Base-by-base conservation (phyloP, 768 basidiomycete genomes). In the Russula emetica region DNA sequence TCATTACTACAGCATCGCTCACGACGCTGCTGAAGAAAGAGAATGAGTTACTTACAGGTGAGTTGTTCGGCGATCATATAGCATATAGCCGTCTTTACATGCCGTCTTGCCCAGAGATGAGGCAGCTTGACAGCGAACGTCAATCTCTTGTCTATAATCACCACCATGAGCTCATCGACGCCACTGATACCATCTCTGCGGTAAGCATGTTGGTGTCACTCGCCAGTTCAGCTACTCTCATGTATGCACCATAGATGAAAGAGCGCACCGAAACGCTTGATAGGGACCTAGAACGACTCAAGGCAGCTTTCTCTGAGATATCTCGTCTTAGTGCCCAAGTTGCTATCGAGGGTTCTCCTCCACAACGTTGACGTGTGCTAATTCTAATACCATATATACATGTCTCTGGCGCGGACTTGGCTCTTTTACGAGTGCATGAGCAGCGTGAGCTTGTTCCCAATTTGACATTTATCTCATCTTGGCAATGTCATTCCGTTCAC, bases 111-210 rank as follows among this genome's bases (percentile, higher is more conserved):
- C 24, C 50, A 94, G 94, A 96, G 74, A 95, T 97, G 63, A 81
- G 90, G 36, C 84, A 92, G 66, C 76, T 97, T 16, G 92, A 96
- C 61, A 85, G 88, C 70, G 94, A 96, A 70, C 79, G 92, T 26
- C 94, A 97, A 74, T 88, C 90, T 10, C 78, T 97, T 50, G 94
- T 97, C 13, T 97, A 97, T 72, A 94, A 95, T 69, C 94, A 95
- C 71, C 94, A 97, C 70, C 92, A 94, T 63, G 94, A 97, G 68
- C 85, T 97, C 22, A 94, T 97, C 56, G 91, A 92, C 1, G 94
- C 94, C 3, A 92, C 88, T 63, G 91, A 94, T 70, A 96, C 94
- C 10, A 96, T 97, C 67, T 85, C 87, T 64, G 85, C 87, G 6
- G 92, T 94, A 74, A 22, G 85, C 69, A 36, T 3, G 52, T 34